phyloP scores from a whole-genome alignment of 1,284 basidiomycete species.

The Leccinum variabile region DNA sequence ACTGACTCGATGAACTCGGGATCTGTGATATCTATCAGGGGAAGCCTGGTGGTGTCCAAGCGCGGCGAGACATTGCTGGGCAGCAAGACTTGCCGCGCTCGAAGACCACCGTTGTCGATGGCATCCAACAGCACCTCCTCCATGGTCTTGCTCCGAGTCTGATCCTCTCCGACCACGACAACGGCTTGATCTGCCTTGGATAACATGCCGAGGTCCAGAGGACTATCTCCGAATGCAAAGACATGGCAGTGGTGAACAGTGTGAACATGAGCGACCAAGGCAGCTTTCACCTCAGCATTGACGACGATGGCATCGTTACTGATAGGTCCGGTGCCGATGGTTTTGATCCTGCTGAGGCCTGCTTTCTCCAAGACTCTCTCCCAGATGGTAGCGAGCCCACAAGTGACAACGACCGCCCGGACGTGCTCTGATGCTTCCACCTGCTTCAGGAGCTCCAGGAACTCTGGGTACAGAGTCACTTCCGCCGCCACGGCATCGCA shows the following conservation, averaged over 20 bases:
- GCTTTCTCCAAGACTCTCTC: slow-evolving; percentile 13
- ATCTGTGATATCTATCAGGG: slow-evolving; percentile 13
- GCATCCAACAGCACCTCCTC: slow-evolving; percentile 12
- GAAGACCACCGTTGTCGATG: slow-evolving; percentile 11
- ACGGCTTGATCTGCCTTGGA: slow-evolving; percentile 14
- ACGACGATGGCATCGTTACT: slow-evolving; percentile 8
- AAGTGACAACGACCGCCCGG: slow-evolving; percentile 14
- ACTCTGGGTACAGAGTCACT: slow-evolving; percentile 15
- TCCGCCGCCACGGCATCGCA: slow-evolving; percentile 11
- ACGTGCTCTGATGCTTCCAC: slow-evolving; percentile 17
- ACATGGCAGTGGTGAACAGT: slow-evolving; percentile 10
- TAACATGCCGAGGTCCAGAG: slow-evolving; percentile 13
- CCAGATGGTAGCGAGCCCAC: slow-evolving; percentile 7
- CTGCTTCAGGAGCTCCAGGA: slow-evolving; percentile 15
- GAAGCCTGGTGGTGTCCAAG: slow-evolving; percentile 15
- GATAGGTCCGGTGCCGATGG: slow-evolving; percentile 9
- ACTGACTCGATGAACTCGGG: slow-evolving; percentile 11
- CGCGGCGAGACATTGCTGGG: slow-evolving; percentile 12
- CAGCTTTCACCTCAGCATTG: slow-evolving; percentile 13
- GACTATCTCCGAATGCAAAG: slow-evolving; percentile 13
- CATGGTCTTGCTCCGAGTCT: slow-evolving; percentile 10
- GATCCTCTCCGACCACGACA: slow-evolving; percentile 12
- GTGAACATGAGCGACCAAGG: slow-evolving; percentile 10
- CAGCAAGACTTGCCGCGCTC: slow-evolving; percentile 13
- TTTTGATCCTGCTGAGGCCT: slow-evolving; percentile 11